Percentiles rank a stretch among this genome's conserved stretches.
Conservation (phyloP, 2,329 filamentous ascomycete species). For the Verticillium dahliae region DNA sequence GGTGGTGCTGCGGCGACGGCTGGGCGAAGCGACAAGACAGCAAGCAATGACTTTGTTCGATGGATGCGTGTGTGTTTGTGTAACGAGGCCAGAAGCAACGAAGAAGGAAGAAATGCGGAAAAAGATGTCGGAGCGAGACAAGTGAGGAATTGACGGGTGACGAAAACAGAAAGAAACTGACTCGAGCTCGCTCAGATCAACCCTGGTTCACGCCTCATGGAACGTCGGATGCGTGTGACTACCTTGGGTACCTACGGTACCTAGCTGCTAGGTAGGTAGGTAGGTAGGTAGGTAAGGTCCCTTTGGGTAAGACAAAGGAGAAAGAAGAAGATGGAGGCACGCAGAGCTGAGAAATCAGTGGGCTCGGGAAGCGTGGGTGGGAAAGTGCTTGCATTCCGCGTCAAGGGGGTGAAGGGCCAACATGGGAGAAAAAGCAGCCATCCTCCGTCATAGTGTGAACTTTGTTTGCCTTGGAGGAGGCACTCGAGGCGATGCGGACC, state of each 20-base stretch:
- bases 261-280: too few species aligned
- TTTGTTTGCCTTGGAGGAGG: conserved; percentile 9
- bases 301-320: too few species aligned
- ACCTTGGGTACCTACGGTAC: too few species aligned
- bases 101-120: not conserved
- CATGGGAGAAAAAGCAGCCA: conserved; percentile 1
- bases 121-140: not conserved
- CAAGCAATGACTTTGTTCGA: not conserved
- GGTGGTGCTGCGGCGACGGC: too few species aligned
- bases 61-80: not conserved
- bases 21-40: not conserved
- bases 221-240: not conserved
- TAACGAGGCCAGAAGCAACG: not conserved
- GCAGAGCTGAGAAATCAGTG: too few species aligned
- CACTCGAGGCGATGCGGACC: conserved; percentile 2
- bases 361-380: not conserved
- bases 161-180: not conserved
- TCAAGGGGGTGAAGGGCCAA: not conserved
- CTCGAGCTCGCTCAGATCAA: not conserved
- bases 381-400: not conserved
- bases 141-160: not conserved
- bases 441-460: conserved; percentile 12
- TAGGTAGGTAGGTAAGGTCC: too few species aligned
- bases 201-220: not conserved
- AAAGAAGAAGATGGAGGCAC: too few species aligned